Percentiles rank a stretch among this genome's conserved stretches.
Evolutionary conservation across 148 eudicot genomes (phyloP).

Genomic region (Camellia japonica): DNA sequence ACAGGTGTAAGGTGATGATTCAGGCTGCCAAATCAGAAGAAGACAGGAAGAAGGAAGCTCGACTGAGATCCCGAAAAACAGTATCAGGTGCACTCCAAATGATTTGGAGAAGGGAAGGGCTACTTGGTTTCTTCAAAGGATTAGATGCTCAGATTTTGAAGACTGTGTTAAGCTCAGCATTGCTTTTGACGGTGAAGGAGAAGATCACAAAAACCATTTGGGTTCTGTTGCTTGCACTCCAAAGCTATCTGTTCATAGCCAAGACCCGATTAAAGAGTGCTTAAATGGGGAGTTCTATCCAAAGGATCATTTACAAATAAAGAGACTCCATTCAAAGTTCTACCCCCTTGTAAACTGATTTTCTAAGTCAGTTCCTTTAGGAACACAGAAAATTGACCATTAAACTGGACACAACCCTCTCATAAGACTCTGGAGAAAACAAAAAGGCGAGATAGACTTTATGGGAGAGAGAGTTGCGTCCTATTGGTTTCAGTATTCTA

Average conservation of each 20-base stretch:
- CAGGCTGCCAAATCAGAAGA: conserved; percentile 76
- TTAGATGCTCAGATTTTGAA: conserved; percentile 82
- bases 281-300: conserved; percentile 21
- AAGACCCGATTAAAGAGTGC: conserved; percentile 52
- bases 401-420: too few relatives aligned
- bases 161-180: conserved; percentile 89
- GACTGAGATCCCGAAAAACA: conserved; percentile 51
- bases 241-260: conserved; percentile 40
- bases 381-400: neutral
- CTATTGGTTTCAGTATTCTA: too few relatives aligned
- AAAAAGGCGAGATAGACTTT: too few relatives aligned
- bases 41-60: conserved; percentile 25
- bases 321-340: neutral
- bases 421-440: too few relatives aligned
- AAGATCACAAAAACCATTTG: conserved; percentile 82
- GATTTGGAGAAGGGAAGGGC: conserved; percentile 85
- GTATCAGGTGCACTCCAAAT: conserved; percentile 41
- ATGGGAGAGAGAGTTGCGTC: too few relatives aligned
- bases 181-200: conserved; percentile 95
- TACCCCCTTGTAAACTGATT: neutral
- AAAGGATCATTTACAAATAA: conserved; percentile 14
- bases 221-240: conserved; percentile 77
- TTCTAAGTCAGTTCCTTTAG: neutral
- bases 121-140: conserved; percentile 80
- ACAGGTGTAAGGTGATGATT: conserved; percentile 86